Evolutionary conservation across 2,329 filamentous ascomycete species (phyloP).

Genomic region (Talaromyces sp.): DNA sequence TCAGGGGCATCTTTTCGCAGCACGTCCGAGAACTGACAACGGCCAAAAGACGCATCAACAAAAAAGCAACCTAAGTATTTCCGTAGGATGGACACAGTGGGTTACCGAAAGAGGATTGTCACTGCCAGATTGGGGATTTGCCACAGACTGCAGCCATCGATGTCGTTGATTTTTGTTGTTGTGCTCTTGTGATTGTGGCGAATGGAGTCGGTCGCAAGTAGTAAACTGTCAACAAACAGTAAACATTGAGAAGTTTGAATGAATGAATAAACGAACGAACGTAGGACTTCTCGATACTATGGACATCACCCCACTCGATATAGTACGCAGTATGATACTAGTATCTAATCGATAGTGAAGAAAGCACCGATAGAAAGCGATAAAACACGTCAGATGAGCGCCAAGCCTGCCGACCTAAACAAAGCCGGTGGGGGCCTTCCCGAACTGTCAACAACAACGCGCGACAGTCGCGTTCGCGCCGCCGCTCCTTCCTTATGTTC

Average conservation of each 20-base stretch:
- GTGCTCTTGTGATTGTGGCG: not conserved
- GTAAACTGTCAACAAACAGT: not conserved
- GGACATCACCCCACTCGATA: not conserved
- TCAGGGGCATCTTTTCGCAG: not conserved
- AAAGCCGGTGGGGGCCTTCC: conserved; percentile 4
- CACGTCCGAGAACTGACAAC: not conserved
- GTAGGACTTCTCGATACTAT: no score
- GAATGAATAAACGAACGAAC: no score
- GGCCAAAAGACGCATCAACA: not conserved
- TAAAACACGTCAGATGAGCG: conserved; percentile 6
- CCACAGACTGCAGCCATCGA: not conserved
- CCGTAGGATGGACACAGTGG: not conserved
- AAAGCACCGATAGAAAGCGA: not conserved
- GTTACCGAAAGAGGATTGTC: not conserved
- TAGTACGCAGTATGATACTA: not conserved
- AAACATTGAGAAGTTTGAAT: no score
- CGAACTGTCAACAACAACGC: conserved; percentile 12
- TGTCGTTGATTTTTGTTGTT: not conserved
- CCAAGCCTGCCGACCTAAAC: not conserved
- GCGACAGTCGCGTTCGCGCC: conserved; percentile 2
- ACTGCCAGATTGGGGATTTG: not conserved
- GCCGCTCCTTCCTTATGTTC: no score
- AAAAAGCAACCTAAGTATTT: conserved; percentile 7
- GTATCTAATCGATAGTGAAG: conserved; percentile 4
- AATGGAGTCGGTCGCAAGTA: no score